Conservation (phyloP, 805 yeast species). For the Ogataea haglerorum region DNA sequence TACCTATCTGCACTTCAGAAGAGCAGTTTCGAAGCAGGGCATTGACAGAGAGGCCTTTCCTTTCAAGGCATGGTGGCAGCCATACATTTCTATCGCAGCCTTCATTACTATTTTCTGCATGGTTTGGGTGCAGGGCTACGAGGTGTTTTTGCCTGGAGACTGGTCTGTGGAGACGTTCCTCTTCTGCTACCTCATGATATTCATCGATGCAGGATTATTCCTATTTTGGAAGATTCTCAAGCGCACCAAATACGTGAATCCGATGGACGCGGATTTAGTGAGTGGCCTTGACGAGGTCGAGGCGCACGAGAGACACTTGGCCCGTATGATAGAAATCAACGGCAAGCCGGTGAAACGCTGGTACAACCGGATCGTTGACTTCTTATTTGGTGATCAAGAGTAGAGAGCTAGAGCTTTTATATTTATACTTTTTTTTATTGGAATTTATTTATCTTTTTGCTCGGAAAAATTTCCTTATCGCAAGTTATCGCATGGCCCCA, state of each 20-base stretch:
- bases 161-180: constrained; percentile 64
- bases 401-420: neutral
- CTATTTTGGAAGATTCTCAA: constrained; percentile 50
- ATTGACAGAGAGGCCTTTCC: constrained; percentile 43
- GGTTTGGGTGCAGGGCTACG: constrained; percentile 65
- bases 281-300: constrained; percentile 57
- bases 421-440: neutral
- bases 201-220: constrained; percentile 48
- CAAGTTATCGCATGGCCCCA: constrained; percentile 1
- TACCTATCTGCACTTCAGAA: constrained; percentile 60
- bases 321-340: constrained; percentile 6
- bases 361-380: constrained; percentile 14
- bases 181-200: constrained; percentile 70
- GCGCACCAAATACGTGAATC: constrained; percentile 43
- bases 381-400: constrained; percentile 13
- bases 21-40: constrained; percentile 54
- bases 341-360: constrained; percentile 12
- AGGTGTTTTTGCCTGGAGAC: constrained; percentile 61
- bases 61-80: constrained; percentile 57
- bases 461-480: neutral
- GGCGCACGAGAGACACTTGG: constrained; percentile 44
- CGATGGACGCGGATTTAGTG: constrained; percentile 49
- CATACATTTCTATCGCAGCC: constrained; percentile 53
- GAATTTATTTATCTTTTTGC: neutral
- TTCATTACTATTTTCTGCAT: constrained; percentile 43